Base-by-base conservation (phyloP, 2,329 filamentous ascomycete species). In the Colletotrichum tropicale region DNA sequence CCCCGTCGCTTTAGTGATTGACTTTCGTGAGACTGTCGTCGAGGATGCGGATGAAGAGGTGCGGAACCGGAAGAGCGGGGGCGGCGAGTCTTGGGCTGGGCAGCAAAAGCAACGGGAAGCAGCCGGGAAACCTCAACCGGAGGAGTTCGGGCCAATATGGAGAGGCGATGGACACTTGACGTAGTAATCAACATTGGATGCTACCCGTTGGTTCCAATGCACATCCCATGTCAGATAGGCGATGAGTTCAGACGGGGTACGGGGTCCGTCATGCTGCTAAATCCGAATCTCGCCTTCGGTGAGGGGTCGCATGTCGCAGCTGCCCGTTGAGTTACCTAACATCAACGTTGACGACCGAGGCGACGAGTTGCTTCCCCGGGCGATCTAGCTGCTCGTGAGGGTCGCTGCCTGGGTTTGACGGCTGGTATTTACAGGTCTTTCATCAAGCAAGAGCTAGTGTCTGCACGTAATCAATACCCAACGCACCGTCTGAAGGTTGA, bases 101-200 rank as follows among this genome's bases (percentile, higher is more conserved):
- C 28, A 21, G 66, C 34, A 56, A 36, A 34, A 66, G 58, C 58
- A 52, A 66, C 24, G 62, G 52, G 38, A 36, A 15, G 28, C 26
- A 36, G 52, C 55, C 55, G 70, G 64, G 38, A 69, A 64, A 72
- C 69, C 30, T 75, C 69, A 64, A 58, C 69, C 69, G 73, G n/a
- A n/a, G 34, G 30, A 69, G 56, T 30, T 52, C 32, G 18, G 21
- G 28, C 55, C 15, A 61, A 38, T n/a, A 24, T 32, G 13, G 65
- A 36, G 43, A 26, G 18, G 21, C 12, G n/a, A 67, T 26, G 28
- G 9, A 55, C n/a, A 56, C 55, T 48, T 24, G 65, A 67, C 48
- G 65, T 67, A 13, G 28, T 66, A n/a, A 36, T 52, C 43, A 43
- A 43, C 34, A 10, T 64, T 43, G n/a, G 15, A 38, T 43, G 24